Evolutionary conservation across 495 filamentous ascomycete species (phyloP), one percentile per base, ranked within the genome.

Genomic region (Emericellopsis terricola): DNA sequence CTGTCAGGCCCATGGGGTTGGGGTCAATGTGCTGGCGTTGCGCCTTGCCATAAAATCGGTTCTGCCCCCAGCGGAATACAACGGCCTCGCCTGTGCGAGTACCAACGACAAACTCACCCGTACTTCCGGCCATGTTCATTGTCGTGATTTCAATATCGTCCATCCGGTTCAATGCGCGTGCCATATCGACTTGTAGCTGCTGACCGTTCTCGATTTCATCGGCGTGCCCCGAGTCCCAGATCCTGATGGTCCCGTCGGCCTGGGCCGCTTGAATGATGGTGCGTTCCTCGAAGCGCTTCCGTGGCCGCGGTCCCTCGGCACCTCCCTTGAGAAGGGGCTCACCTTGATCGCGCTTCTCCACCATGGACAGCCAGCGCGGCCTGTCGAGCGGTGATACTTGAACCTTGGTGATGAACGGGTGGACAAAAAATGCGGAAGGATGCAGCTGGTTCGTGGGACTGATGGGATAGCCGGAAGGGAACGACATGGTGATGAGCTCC

Each of bases 121-220:
- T 81, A 8, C 55, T 65, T n/a, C 76, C 66, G 7, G 81, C 68
- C 55, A 96, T 68, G 10, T 73, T 77, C 55, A 84, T 73, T 8
- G 70, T 60, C 4, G 72, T 77, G 10, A 94, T 68, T 29, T 78
- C 73, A 6, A 94, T 64, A 28, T 79, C 73, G n/a, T 79, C 62
- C n/a, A 67, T 72, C 17, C 84, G 67, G 24, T 77, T 76, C 4
- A 96, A 61, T n/a, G 86, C 85, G 39, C 83, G 68, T 8, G 74
- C 71, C 17, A 94, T 53, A 50, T 97, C 87, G 2, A 91, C 71
- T 56, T 96, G 85, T 29, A 94, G 59, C 21, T 81, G 66, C 9
- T 62, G 62, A 17, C 69, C 62, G 46, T 96, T 96, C 54, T 96
- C 89, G 36, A 97, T 75, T 47, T 94, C 84, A 49, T 96, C 89